Percentiles rank a stretch among this genome's conserved stretches.
Evolutionary conservation across 1,284 basidiomycete genomes (phyloP).

Genomic region (Rhodotorula sp.): DNA sequence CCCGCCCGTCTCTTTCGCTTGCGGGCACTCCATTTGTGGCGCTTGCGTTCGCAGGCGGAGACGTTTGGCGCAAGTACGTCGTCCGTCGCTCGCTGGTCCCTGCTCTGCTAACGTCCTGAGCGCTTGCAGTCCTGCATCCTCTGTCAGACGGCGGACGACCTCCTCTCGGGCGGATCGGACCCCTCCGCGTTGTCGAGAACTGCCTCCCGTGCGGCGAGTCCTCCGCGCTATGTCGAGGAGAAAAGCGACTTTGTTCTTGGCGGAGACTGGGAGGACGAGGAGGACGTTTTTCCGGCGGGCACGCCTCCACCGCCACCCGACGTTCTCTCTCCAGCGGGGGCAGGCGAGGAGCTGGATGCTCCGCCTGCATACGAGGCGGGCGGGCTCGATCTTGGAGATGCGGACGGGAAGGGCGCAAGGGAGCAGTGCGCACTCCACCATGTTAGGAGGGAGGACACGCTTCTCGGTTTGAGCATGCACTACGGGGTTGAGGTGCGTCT

Average conservation of each 20-base stretch:
- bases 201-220: not conserved
- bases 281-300: slow-evolving; percentile 10
- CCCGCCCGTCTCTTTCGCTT: slow-evolving; percentile 11
- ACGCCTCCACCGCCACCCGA: slow-evolving; percentile 37
- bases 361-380: slow-evolving; percentile 23
- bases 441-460: slow-evolving; percentile 63
- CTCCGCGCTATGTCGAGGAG: not conserved
- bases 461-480: slow-evolving; percentile 66
- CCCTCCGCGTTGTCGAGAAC: not conserved
- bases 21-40: slow-evolving; percentile 27
- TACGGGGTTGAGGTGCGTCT: slow-evolving; percentile 63
- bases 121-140: slow-evolving; percentile 14
- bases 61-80: slow-evolving; percentile 11
- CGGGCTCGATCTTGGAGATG: slow-evolving; percentile 2
- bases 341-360: not conserved
- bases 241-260: slow-evolving; percentile 64
- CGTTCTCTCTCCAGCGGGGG: not conserved
- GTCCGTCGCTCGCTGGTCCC: fast-evolving
- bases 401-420: slow-evolving; percentile 50
- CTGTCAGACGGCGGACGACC: slow-evolving; percentile 16
- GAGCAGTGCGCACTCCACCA: slow-evolving; percentile 52
- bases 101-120: not conserved
- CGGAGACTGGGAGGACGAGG: slow-evolving; percentile 62
- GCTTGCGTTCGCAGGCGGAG: slow-evolving; percentile 8
- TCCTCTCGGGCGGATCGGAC: slow-evolving; percentile 4